Conservation (phyloP, 2,329 filamentous ascomycete species). For the Alternaria alternata region DNA sequence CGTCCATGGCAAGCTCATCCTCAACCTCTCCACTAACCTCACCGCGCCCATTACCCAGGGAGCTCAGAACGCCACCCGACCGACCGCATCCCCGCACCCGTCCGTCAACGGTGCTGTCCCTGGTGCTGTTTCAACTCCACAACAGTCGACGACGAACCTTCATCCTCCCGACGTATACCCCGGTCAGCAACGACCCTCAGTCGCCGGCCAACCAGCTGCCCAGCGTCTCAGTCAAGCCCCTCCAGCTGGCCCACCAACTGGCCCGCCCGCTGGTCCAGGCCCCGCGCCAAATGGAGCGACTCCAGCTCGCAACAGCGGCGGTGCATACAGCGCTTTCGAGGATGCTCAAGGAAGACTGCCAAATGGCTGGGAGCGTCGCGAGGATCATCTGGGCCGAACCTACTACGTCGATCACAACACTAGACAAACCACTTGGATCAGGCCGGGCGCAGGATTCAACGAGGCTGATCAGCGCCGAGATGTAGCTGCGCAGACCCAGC, state of each 20-base stretch:
- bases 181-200: constrained; percentile 41
- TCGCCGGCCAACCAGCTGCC: constrained; percentile 33
- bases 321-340: constrained; percentile 85
- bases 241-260: constrained; percentile 53
- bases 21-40: constrained; percentile 94
- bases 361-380: constrained; percentile 92
- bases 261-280: constrained; percentile 44
- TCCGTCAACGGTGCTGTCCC: constrained; percentile 49
- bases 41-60: constrained; percentile 70
- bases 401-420: constrained; percentile 99
- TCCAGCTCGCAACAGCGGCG: constrained; percentile 48
- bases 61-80: constrained; percentile 48
- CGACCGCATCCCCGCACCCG: constrained; percentile 50
- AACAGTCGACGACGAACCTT: constrained; percentile 49
- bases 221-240: constrained; percentile 42
- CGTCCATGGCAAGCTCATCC: constrained; percentile 95
- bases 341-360: constrained; percentile 93
- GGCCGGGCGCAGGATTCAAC: constrained; percentile 81
- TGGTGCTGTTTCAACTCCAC: constrained; percentile 49
- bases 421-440: constrained; percentile 93
- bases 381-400: constrained; percentile 92
- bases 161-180: constrained; percentile 49
- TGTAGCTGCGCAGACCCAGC: constrained; percentile 88
- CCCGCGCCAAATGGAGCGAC: constrained; percentile 48
- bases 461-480: constrained; percentile 78